A percentile compares a stretch with the other conserved stretches of the same genome.
These are phyloP conservation scores for Cryptococcus amylolentus DNA, from an alignment of 1,284 basidiomycete species.

Conservation along the genomic window DNA sequence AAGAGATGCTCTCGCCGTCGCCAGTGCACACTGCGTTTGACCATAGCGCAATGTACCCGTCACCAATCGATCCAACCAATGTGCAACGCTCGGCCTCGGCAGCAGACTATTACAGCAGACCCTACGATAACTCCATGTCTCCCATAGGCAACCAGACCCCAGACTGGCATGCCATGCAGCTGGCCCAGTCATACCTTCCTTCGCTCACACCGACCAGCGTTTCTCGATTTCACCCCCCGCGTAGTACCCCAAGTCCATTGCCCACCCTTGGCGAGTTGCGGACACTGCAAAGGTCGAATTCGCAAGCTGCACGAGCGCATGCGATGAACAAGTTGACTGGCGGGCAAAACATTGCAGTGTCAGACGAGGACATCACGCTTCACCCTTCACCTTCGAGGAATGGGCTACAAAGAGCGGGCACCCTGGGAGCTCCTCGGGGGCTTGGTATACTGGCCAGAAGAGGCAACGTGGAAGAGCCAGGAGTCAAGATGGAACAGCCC, in stretches of 20 bases:
- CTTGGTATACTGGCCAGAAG: conserved; percentile 13
- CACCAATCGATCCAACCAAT: background rate
- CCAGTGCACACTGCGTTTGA: conserved; percentile 18
- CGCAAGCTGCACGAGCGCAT: conserved; percentile 42
- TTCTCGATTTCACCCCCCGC: conserved; percentile 12
- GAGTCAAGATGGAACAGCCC: background rate
- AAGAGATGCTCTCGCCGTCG: conserved; percentile 40
- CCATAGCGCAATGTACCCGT: conserved; percentile 16
- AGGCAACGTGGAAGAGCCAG: background rate
- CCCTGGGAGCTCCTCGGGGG: conserved; percentile 30
- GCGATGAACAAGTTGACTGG: conserved; percentile 49
- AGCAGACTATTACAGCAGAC: conserved; percentile 24
- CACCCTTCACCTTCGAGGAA: conserved; percentile 12
- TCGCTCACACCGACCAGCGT: conserved; percentile 33
- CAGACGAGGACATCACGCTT: conserved; percentile 23
- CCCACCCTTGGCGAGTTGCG: conserved; percentile 44
- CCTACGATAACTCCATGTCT: conserved; percentile 22
- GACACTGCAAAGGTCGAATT: conserved; percentile 47
- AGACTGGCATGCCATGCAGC: conserved; percentile 42
- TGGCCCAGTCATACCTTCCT: conserved; percentile 39
- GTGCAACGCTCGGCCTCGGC: conserved; percentile 41
- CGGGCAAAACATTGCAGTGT: conserved; percentile 21
- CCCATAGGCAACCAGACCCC: conserved; percentile 11
- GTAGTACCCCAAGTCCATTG: conserved; percentile 43
- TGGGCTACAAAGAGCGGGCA: conserved; percentile 33